Evolutionary conservation across 768 basidiomycete species (phyloP), one percentile per base, ranked within the genome.

Genomic region (Termitomyces sp.): DNA sequence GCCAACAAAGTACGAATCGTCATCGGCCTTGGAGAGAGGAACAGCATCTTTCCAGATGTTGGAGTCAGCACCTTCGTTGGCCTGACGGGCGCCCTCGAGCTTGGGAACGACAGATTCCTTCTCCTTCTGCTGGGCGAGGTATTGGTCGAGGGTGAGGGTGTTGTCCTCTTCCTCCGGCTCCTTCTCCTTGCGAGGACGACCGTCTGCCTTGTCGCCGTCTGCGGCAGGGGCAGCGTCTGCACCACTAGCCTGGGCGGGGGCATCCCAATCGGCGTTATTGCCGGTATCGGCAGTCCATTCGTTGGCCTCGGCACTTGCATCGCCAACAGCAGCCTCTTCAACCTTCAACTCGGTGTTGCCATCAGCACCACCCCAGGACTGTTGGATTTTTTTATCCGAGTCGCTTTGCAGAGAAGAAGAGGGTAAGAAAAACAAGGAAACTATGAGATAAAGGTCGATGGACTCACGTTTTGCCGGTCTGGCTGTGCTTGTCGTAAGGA

Each of bases 301-400:
- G 60, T 69, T 66, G 31, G 68, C 73, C 66, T 90, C 89, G 23
- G 70, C 78, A 23, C 74, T 76, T 41, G 86, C 91, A 67, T 96
- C 94, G 62, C 70, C 76, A 47, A 73, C 80, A 53, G 88, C 96
- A 30, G 82, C 86, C 58, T 84, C 73, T 70, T 98, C 95, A 35
- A 78, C 80, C 74, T 87, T 86, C 66, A 92, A 80, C 73, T 98
- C 96, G 40, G 88, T 71, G 63, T 76, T 80, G 64, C 89, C 93
- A 64, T 94, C 91, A 61, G 94, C 92, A 42, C 89, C 91, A 62
- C 96, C 96, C 96, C 96, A 98, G 62, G 87, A 88, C 68, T 93
- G 89, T 70, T 92, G 89, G 65, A 95, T 75, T 77, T 92, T 93
- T 82, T 98, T 98, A 64, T 94, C 91, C 45, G 91, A 88, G 75